Evolutionary conservation across 169 alveolate species (phyloP).

Genomic region (Plasmodium relictum): DNA sequence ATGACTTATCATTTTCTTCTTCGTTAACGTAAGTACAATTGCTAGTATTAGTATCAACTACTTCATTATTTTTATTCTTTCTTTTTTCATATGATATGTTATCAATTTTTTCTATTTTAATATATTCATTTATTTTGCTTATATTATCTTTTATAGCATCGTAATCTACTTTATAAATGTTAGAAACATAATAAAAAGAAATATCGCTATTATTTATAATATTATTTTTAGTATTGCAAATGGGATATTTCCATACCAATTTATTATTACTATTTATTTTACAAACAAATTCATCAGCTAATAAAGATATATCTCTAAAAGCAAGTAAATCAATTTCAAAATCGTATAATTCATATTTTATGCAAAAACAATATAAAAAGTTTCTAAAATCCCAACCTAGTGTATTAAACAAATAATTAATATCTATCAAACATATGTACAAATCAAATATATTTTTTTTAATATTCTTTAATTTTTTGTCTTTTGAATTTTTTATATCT

Average conservation of each 20-base stretch:
- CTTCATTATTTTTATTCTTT: neutral
- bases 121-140: neutral
- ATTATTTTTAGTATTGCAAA: neutral
- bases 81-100: neutral
- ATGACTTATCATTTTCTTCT: neutral
- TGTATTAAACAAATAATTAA: conserved; percentile 13
- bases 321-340: conserved; percentile 38
- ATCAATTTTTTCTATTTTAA: neutral
- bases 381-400: conserved; percentile 68
- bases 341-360: conserved; percentile 56
- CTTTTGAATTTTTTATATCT: conserved; percentile 46
- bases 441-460: conserved; percentile 33
- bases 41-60: neutral
- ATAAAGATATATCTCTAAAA: conserved; percentile 45
- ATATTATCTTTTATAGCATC: neutral
- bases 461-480: conserved; percentile 35
- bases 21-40: neutral
- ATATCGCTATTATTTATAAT: neutral
- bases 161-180: conserved; percentile 13
- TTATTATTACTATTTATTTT: neutral
- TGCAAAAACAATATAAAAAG: conserved; percentile 36
- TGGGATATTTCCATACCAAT: conserved; percentile 47
- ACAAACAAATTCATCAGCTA: conserved; percentile 6
- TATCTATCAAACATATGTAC: conserved; percentile 68
- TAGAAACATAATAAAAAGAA: neutral